phyloP scores from a whole-genome alignment of 140 eudicot species.

The Cichorium intybus region DNA sequence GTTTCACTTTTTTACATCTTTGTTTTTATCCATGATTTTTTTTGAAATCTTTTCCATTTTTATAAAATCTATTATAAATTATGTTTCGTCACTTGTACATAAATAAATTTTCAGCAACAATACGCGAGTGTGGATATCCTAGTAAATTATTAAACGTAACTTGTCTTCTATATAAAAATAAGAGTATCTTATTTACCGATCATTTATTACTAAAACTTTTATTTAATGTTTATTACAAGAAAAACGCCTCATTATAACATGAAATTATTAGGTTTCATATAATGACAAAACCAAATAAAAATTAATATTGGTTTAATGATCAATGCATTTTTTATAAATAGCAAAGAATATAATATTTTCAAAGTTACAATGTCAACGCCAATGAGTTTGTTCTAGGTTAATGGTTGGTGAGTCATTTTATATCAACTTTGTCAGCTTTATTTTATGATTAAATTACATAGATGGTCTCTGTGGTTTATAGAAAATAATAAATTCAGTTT shows the following conservation, averaged over 20 bases:
- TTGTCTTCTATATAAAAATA: slow-evolving; percentile 23
- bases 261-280: not conserved
- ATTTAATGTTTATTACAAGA: too few relatives aligned
- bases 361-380: slow-evolving; percentile 16
- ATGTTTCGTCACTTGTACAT: too few relatives aligned
- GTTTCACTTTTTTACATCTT: too few relatives aligned
- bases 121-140: too few relatives aligned
- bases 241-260: too few relatives aligned
- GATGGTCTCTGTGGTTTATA: too few relatives aligned
- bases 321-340: not conserved
- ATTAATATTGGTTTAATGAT: not conserved
- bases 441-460: not conserved
- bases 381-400: slow-evolving; percentile 9
- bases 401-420: slow-evolving; percentile 19
- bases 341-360: not conserved
- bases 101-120: too few relatives aligned
- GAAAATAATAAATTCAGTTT: too few relatives aligned
- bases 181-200: not conserved
- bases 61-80: too few relatives aligned
- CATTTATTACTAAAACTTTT: not conserved
- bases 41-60: too few relatives aligned
- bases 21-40: too few relatives aligned
- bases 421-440: slow-evolving; percentile 17
- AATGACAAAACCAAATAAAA: not conserved
- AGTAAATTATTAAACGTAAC: slow-evolving; percentile 9